Conservation (phyloP, 2,329 filamentous ascomycete genomes). For the Coniochaeta sp. region DNA sequence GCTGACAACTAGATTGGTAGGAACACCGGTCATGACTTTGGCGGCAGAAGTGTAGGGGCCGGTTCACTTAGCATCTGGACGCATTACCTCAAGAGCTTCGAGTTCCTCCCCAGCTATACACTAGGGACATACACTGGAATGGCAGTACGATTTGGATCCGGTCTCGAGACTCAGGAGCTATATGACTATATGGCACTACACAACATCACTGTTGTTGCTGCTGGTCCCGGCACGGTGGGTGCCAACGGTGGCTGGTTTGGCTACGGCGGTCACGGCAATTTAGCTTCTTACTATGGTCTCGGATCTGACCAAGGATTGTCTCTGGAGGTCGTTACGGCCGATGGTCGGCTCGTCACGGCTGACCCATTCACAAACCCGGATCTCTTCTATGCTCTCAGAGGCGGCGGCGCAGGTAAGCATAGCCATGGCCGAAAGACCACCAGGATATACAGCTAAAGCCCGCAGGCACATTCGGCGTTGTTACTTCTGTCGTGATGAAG, state of each 20-base stretch:
- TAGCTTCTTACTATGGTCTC: conserved; percentile 39
- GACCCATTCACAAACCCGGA: conserved; percentile 27
- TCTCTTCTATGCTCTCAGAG: conserved; percentile 33
- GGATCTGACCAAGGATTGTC: conserved; percentile 45
- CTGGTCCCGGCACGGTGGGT: conserved; percentile 24
- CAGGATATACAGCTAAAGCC: not conserved
- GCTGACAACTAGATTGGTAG: conserved; percentile 14
- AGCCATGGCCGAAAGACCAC: not conserved
- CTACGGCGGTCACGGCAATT: conserved; percentile 41
- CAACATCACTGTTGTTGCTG: conserved; percentile 22
- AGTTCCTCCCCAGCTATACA: conserved; percentile 24
- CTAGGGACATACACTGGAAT: conserved; percentile 20
- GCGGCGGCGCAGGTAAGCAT: conserved; percentile 21
- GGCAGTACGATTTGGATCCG: conserved; percentile 24
- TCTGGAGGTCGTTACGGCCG: conserved; percentile 38
- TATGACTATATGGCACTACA: conserved; percentile 20
- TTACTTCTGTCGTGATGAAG: conserved; percentile 17
- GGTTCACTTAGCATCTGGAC: conserved; percentile 42
- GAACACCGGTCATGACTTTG: conserved; percentile 40
- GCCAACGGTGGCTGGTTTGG: conserved; percentile 44
- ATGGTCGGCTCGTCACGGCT: conserved; percentile 37
- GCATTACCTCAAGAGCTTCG: conserved; percentile 36
- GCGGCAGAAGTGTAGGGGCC: conserved; percentile 35
- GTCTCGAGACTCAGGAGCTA: conserved; percentile 25
- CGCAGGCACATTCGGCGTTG: conserved; percentile 15